Conservation (phyloP, 305 asterid genomes). For the Fraxinus floribunda region DNA sequence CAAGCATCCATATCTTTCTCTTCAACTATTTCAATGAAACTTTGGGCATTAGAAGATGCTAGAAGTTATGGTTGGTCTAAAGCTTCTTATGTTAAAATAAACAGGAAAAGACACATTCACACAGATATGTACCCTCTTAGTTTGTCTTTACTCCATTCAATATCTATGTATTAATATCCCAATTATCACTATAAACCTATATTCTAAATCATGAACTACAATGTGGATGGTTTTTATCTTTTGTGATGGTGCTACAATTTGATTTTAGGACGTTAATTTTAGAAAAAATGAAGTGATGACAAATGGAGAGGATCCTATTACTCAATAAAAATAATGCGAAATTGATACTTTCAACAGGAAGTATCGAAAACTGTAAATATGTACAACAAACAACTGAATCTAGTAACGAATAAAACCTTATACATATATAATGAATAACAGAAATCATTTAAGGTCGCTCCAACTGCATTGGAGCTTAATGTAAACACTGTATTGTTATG, state of each 20-base stretch:
- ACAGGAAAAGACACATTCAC: not conserved
- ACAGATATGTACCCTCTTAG: not conserved
- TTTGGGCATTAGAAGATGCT: not conserved
- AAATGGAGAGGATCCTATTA: not conserved
- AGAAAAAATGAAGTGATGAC: not conserved
- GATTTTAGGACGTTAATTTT: not conserved
- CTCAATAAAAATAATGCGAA: not conserved
- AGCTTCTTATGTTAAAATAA: not conserved
- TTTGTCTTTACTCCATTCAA: not conserved
- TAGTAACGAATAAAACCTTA: not conserved
- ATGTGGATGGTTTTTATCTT: not conserved
- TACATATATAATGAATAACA: not conserved
- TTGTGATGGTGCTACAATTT: not conserved
- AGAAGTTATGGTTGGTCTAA: not conserved
- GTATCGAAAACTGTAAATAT: not conserved
- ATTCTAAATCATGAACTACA: not conserved
- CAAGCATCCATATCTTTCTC: not conserved
- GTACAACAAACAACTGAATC: not conserved
- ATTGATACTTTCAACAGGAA: not conserved
- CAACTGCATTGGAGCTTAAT: not conserved
- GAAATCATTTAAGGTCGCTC: not conserved
- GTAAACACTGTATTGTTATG: not conserved
- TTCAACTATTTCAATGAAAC: not conserved
- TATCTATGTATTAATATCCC: not conserved
- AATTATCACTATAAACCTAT: not conserved